Evolutionary conservation across 176 grass and related monocot species (phyloP).

Genomic region (Triticum turgidum): DNA sequence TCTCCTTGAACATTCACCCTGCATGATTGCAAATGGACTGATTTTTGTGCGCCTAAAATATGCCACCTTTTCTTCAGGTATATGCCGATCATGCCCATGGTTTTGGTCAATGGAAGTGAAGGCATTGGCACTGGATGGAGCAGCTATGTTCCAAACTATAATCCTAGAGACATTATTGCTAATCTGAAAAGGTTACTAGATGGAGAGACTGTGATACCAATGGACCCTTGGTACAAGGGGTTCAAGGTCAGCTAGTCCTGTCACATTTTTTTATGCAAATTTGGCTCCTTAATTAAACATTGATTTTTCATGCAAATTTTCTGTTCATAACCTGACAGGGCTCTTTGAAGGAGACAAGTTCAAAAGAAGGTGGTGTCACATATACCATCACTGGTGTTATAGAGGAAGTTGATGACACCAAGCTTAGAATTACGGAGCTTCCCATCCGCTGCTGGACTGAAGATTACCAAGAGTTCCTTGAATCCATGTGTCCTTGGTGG

Average conservation of each 20-base stretch:
- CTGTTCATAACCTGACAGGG: neutral
- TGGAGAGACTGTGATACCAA: slow-evolving; percentile 31
- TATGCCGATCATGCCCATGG: slow-evolving; percentile 55
- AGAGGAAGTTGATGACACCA: slow-evolving; percentile 40
- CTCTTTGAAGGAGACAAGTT: too few species aligned
- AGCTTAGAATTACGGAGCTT: slow-evolving; percentile 67
- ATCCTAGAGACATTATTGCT: slow-evolving; percentile 55
- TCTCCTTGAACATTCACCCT: neutral
- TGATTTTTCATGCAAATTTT: too few species aligned
- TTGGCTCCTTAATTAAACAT: neutral
- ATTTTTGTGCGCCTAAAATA: neutral
- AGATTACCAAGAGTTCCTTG: slow-evolving; percentile 76
- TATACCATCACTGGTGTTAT: neutral
- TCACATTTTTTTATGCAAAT: neutral
- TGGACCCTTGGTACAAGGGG: slow-evolving; percentile 59
- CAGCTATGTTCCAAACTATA: slow-evolving; percentile 51
- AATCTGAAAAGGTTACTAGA: slow-evolving; percentile 51
- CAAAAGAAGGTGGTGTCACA: too few species aligned
- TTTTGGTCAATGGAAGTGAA: slow-evolving; percentile 52
- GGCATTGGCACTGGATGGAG: slow-evolving; percentile 23
- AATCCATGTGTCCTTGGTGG: slow-evolving; percentile 31
- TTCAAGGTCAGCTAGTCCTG: slow-evolving; percentile 43
- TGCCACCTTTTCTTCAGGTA: slow-evolving; percentile 41
- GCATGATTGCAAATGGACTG: neutral
- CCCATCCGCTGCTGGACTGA: slow-evolving; percentile 69